phyloP scores from a whole-genome alignment of 176 grass and related monocot species.

The Hyparrhenia diplandra region DNA sequence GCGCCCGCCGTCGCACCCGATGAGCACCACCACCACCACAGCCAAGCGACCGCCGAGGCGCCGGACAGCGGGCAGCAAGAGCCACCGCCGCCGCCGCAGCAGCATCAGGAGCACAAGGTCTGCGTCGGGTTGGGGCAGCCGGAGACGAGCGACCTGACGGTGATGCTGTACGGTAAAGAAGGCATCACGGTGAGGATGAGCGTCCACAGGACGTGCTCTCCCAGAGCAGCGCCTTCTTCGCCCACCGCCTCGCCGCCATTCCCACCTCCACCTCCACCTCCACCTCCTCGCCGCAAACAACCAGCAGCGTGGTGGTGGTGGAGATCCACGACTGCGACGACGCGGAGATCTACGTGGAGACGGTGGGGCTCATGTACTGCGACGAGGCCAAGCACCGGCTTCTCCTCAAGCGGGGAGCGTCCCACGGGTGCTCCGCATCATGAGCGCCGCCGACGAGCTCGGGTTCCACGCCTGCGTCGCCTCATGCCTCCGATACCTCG shows the following conservation, averaged over 20 bases:
- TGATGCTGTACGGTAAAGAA: conserved; percentile 69
- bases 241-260: conserved; percentile 44
- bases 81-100: conserved; percentile 16
- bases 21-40: neutral
- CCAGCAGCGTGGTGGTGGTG: neutral
- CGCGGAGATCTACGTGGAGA: conserved; percentile 64
- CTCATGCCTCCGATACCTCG: conserved; percentile 86
- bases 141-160: conserved; percentile 71
- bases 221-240: conserved; percentile 62
- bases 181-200: conserved; percentile 68
- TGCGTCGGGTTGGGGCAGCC: conserved; percentile 76
- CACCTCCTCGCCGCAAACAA: neutral
- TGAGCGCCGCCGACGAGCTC: conserved; percentile 65
- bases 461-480: conserved; percentile 58
- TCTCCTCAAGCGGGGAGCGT: conserved; percentile 51
- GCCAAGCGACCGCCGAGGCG: neutral
- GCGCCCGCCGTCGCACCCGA: neutral
- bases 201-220: conserved; percentile 66
- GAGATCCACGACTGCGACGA: conserved; percentile 63
- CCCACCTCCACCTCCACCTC: neutral
- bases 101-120: conserved; percentile 40
- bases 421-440: conserved; percentile 51
- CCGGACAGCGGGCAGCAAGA: neutral
- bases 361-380: conserved; percentile 66
- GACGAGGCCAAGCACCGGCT: conserved; percentile 43